These are phyloP conservation scores for Coemansia sp. DNA, from an alignment of 192 early-diverging fungal genomes.

Conservation along the genomic window DNA sequence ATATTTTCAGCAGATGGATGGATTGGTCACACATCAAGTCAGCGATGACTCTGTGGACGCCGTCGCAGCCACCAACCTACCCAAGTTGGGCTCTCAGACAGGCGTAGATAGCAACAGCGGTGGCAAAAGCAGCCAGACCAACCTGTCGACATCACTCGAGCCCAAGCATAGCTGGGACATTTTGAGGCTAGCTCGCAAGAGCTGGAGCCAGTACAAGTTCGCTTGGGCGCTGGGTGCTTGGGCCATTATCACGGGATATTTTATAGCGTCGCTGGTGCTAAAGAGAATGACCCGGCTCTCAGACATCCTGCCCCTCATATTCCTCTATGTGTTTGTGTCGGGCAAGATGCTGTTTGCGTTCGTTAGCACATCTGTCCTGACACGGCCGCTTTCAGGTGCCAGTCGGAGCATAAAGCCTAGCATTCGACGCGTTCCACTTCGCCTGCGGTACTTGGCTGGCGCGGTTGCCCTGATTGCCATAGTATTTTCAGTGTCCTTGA, in stretches of 20 bases:
- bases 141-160: not conserved
- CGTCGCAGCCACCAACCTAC: not conserved
- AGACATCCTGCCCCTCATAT: slow-evolving; percentile 50
- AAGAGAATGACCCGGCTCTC: slow-evolving; percentile 54
- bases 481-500: slow-evolving; percentile 50
- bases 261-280: slow-evolving; percentile 59
- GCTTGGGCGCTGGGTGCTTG: slow-evolving; percentile 52
- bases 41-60: not conserved
- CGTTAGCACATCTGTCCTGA: slow-evolving; percentile 31
- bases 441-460: slow-evolving; percentile 52
- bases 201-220: slow-evolving; percentile 18
- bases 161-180: not conserved
- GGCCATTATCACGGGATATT: slow-evolving; percentile 60
- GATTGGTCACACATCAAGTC: not conserved
- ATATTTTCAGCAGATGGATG: not conserved
- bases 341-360: slow-evolving; percentile 53
- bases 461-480: slow-evolving; percentile 59
- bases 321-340: slow-evolving; percentile 56
- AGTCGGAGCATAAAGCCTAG: slow-evolving; percentile 1
- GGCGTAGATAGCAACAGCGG: not conserved
- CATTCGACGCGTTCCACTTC: not conserved
- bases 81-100: not conserved
- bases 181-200: not conserved
- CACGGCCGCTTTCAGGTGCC: slow-evolving; percentile 3
- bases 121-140: not conserved